A percentile compares a stretch with the other conserved stretches of the same genome.
Conservation (phyloP, 2,329 filamentous ascomycete genomes). For the Alternaria ethzedia region DNA sequence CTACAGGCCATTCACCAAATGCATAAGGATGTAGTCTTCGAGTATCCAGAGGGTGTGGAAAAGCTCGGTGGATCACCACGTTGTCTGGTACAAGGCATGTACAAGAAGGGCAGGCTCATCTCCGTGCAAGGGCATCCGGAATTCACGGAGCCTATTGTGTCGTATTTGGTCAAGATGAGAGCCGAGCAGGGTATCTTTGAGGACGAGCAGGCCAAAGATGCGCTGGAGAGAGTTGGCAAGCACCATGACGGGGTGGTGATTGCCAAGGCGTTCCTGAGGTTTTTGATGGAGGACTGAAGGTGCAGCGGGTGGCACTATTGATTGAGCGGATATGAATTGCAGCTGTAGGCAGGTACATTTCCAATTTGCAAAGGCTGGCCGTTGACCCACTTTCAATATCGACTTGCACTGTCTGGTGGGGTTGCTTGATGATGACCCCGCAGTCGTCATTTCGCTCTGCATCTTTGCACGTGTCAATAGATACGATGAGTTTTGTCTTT, state of each 20-base stretch:
- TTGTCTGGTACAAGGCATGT: constrained; percentile 83
- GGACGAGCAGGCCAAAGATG: constrained; percentile 72
- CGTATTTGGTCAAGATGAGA: constrained; percentile 69
- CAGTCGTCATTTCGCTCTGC: background rate
- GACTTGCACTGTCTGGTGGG: background rate
- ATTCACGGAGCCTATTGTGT: constrained; percentile 74
- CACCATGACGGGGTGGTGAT: constrained; percentile 82
- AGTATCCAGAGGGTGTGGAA: constrained; percentile 67
- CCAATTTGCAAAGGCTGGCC: background rate
- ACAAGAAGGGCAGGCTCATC: constrained; percentile 69
- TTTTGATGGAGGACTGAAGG: constrained; percentile 66
- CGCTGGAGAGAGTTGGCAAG: constrained; percentile 67
- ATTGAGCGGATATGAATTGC: background rate
- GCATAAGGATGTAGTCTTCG: constrained; percentile 78
- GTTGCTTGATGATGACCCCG: background rate
- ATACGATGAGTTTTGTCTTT: too few relatives aligned
- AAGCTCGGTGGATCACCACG: constrained; percentile 68
- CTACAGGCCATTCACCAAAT: constrained; percentile 77
- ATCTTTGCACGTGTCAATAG: too few relatives aligned
- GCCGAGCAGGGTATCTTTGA: constrained; percentile 72
- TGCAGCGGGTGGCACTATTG: background rate
- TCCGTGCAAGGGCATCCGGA: constrained; percentile 89
- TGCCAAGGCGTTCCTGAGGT: constrained; percentile 75
- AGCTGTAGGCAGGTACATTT: background rate
- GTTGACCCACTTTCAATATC: background rate